These are phyloP conservation scores for Nicotiana tomentosiformis DNA, from an alignment of 257 asterid genomes.

Conservation along the genomic window DNA sequence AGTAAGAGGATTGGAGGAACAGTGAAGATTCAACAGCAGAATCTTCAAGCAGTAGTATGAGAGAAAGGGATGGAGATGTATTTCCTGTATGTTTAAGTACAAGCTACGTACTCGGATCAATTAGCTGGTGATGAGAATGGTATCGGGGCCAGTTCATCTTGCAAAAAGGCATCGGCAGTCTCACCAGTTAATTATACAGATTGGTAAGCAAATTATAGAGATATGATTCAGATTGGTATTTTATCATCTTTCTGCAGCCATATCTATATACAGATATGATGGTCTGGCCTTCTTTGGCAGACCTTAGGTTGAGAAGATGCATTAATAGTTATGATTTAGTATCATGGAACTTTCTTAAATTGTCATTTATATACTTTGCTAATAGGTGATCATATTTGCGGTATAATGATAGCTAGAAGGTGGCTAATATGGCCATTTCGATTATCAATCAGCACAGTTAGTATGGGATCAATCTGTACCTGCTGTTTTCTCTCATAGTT, in stretches of 20 bases:
- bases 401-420: not conserved
- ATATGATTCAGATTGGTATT: not conserved
- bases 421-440: slow-evolving; percentile 6
- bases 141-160: slow-evolving; percentile 38
- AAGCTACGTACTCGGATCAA: slow-evolving; percentile 40
- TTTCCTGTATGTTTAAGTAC: slow-evolving; percentile 79
- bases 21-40: slow-evolving; percentile 84
- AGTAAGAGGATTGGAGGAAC: slow-evolving; percentile 44
- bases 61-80: slow-evolving; percentile 50
- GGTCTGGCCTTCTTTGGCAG: not conserved
- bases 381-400: slow-evolving; percentile 22
- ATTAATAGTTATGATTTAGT: not conserved
- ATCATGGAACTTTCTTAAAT: not conserved
- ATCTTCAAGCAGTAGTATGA: slow-evolving; percentile 36
- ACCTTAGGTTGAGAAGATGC: not conserved
- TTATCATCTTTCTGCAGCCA: too few species aligned
- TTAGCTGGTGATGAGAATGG: slow-evolving; percentile 42
- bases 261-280: not conserved
- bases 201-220: slow-evolving; percentile 37
- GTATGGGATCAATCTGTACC: not conserved
- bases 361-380: not conserved
- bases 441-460: not conserved
- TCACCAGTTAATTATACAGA: too few species aligned
- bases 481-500: not conserved
- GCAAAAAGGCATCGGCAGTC: slow-evolving; percentile 41